Base-by-base conservation (phyloP, 345 rosid species). In the Lepidium aucheri region DNA sequence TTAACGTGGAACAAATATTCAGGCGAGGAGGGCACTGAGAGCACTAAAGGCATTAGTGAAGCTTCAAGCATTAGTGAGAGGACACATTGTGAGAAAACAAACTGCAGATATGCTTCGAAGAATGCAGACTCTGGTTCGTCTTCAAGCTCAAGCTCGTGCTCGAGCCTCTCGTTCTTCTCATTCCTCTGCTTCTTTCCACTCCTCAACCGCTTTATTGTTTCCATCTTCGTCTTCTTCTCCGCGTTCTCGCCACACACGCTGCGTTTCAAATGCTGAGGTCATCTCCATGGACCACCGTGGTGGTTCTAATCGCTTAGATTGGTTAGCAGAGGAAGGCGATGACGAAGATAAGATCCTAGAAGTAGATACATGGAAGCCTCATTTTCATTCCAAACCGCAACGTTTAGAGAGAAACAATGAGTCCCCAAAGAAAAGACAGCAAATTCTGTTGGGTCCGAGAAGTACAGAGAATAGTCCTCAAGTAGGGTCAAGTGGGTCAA, bases 351-450 rank as follows among this genome's bases (percentile, higher is more conserved):
- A 95, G 82, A 85, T 95, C 53, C 83, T 95, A 4, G 96, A 91
- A 75, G 89, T 91, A 8, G 99, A 95, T 78, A 94, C 97, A 30
- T 94, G 99, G 99, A 90, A 81, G 82, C 96, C 97, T 22, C 85
- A 32, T 62, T 73, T 75, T 24, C 72, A 68, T 74, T 81, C 78
- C 71, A 70, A 79, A 85, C 63, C 77, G 67, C 3, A 68, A 75
- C 82, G 83, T 50, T 58, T 75, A 51, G 61, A 82, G 60, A 63
- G 65, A 39, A 65, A 73, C 72, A 58, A 60, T 4, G 73, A 73
- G 54, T 67, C 77, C 30, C 77, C 73, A 20, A 66, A 68, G 63
- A 73, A 67, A 74, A 83, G 18, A 74, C 68, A 16, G 17, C 79
- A 8, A 73, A 77, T 77, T 60, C 73, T 35, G 73, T n/a, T 52